phyloP scores from a whole-genome alignment of 2,329 filamentous ascomycete species.

The Teratosphaeria pseudoeucalypti region DNA sequence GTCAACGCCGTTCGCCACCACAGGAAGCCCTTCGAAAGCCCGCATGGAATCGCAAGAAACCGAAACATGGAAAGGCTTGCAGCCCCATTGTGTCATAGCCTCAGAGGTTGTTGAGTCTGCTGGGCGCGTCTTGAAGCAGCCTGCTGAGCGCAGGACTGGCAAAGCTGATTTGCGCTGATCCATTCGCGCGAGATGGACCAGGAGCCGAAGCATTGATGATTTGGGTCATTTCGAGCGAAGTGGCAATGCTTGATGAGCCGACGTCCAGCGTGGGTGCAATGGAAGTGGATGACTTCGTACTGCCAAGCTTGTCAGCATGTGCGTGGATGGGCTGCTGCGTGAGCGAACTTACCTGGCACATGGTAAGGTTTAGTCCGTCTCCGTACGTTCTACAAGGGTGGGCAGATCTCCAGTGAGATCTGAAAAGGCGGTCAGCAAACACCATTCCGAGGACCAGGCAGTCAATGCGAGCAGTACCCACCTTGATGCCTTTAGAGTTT shows the following conservation, averaged over 20 bases:
- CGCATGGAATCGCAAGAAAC: not conserved
- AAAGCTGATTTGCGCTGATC: conserved; percentile 46
- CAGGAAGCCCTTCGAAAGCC: conserved; percentile 1
- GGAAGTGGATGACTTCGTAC: conserved; percentile 58
- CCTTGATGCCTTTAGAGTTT: not conserved
- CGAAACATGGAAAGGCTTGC: not conserved
- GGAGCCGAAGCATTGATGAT: conserved; percentile 58
- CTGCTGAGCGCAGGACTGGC: conserved; percentile 30
- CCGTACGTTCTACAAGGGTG: not conserved
- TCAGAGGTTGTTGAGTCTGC: conserved; percentile 12
- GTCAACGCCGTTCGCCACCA: conserved; percentile 10
- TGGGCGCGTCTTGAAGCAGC: conserved; percentile 15
- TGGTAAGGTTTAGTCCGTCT: conserved; percentile 5
- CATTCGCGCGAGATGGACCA: conserved; percentile 52
- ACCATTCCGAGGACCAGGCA: not conserved
- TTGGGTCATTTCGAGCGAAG: conserved; percentile 60
- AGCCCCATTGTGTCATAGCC: not conserved
- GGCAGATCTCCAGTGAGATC: not conserved
- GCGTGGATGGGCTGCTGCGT: not conserved
- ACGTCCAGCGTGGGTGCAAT: conserved; percentile 50
- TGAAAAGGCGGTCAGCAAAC: not conserved
- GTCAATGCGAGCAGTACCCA: not conserved
- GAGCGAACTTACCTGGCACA: conserved; percentile 18
- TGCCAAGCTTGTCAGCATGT: conserved; percentile 26
- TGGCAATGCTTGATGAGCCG: conserved; percentile 62